Base-by-base conservation (phyloP, 345 rosid species). In the Kernera saxatilis region DNA sequence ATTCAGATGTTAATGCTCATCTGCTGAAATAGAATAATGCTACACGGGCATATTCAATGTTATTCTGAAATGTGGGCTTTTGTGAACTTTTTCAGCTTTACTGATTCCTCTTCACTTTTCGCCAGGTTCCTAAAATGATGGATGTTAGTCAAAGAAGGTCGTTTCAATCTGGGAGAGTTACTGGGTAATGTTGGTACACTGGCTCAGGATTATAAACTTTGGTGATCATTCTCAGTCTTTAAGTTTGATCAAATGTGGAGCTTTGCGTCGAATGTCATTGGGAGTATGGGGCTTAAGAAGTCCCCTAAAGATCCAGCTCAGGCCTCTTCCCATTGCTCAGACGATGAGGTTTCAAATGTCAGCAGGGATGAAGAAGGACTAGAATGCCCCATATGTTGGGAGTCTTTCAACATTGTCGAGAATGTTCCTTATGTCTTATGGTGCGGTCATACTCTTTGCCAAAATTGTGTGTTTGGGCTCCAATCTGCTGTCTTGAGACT, bases 371-470 rank as follows among this genome's bases (percentile, higher is more conserved):
- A 81, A 4, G 87, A 85, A 33, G 85, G 93, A 25, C 27, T 87
- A 60, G 93, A 85, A 55, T 87, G 93, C 22, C 93, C 90, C 0
- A 79, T 87, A 11, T 87, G 93, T 71, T 85, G 83, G 76, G 92
- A 87, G 70, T 85, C 85, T 19, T 87, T 87, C 80, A 85, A 87
- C 72, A 82, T 87, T 35, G 90, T 87, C 5, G 92, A 87, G 73
- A 87, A 87, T 51, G 88, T 87, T 75, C 90, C 92, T 3, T 81
- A 78, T 69, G 90, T 85, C 56, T 70, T 85, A 40, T 87, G 87
- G 90, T 87, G 92, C 12, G 92, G 92, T 36, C 92, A 87, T 69
- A 80, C 92, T 5, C 83, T 87, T 23, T 83, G 92, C 29, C 83
- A 84, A 77, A 87, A 82, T 69, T 87, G 92, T 61, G 83, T 87